phyloP scores from a whole-genome alignment of 305 asterid genomes.

The Rubia occidens region DNA sequence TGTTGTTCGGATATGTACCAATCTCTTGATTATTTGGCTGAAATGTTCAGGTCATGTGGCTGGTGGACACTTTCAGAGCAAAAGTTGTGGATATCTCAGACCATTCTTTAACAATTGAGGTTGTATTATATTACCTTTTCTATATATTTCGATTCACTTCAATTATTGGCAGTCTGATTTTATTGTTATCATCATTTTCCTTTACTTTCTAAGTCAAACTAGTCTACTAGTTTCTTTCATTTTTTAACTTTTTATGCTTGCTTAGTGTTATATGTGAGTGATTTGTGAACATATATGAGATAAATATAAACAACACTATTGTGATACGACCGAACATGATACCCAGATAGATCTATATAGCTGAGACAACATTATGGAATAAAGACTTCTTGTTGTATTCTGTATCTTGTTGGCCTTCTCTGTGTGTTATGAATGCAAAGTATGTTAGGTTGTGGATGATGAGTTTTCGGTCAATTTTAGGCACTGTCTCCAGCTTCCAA shows the following conservation, averaged over 20 bases:
- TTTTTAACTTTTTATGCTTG: not conserved
- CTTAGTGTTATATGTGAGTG: not conserved
- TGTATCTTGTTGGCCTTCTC: too few species aligned
- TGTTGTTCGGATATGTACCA: not conserved
- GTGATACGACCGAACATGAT: not conserved
- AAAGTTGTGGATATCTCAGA: conserved; percentile 93
- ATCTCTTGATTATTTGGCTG: conserved; percentile 8
- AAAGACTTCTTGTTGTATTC: not conserved
- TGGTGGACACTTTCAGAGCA: conserved; percentile 88
- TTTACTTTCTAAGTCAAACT: not conserved
- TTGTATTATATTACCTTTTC: conserved; percentile 24
- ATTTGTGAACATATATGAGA: not conserved
- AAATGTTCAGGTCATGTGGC: conserved; percentile 76
- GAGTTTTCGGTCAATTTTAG: not conserved
- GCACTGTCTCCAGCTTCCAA: not conserved
- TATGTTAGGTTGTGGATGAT: not conserved
- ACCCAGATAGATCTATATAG: not conserved
- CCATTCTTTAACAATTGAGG: conserved; percentile 87
- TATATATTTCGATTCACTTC: not conserved
- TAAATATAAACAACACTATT: not conserved
- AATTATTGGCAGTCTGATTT: conserved; percentile 4
- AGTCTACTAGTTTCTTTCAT: not conserved
- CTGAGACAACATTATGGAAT: not conserved
- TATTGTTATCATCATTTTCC: not conserved
- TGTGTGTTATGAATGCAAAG: not conserved